phyloP scores from a whole-genome alignment of 2,329 filamentous ascomycete genomes.

The Ceratocystis albifundus region DNA sequence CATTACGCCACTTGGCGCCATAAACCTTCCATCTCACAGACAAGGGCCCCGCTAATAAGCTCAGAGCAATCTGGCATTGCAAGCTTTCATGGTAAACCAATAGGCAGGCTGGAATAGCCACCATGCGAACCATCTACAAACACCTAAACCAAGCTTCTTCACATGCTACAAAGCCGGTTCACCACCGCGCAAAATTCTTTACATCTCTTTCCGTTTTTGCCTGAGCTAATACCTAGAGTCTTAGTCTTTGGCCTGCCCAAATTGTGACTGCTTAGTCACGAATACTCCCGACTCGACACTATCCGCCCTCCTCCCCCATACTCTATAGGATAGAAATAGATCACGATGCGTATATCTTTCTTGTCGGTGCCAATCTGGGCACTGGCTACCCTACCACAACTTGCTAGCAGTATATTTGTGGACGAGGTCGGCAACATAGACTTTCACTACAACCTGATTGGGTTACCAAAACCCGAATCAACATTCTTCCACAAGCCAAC shows the following conservation, averaged over 20 bases:
- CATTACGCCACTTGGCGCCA: not conserved
- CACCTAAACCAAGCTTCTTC: not conserved
- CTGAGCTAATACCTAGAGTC: not conserved
- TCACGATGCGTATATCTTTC: slow-evolving; percentile 10
- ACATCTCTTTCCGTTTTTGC: not conserved
- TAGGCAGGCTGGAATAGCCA: not conserved
- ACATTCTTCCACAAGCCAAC: slow-evolving; percentile 92
- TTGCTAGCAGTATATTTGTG: slow-evolving; percentile 56
- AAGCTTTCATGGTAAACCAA: not conserved
- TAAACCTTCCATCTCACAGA: not conserved
- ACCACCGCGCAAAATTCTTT: not conserved
- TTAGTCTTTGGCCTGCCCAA: not conserved
- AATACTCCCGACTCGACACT: slow-evolving; percentile 3
- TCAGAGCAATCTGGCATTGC: slow-evolving; percentile 7
- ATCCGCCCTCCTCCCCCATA: not conserved
- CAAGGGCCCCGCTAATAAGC: slow-evolving; percentile 8
- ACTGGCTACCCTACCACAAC: slow-evolving; percentile 33
- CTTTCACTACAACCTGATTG: slow-evolving; percentile 83
- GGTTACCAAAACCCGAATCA: slow-evolving; percentile 65
- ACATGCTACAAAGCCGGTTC: not conserved
- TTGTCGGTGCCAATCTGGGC: slow-evolving; percentile 27
- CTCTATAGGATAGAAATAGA: not conserved
- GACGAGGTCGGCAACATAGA: slow-evolving; percentile 90
- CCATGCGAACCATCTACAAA: slow-evolving; percentile 1
- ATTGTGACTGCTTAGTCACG: not conserved